Conservation (phyloP, 495 filamentous ascomycete genomes). For the Aspergillus diversus region DNA sequence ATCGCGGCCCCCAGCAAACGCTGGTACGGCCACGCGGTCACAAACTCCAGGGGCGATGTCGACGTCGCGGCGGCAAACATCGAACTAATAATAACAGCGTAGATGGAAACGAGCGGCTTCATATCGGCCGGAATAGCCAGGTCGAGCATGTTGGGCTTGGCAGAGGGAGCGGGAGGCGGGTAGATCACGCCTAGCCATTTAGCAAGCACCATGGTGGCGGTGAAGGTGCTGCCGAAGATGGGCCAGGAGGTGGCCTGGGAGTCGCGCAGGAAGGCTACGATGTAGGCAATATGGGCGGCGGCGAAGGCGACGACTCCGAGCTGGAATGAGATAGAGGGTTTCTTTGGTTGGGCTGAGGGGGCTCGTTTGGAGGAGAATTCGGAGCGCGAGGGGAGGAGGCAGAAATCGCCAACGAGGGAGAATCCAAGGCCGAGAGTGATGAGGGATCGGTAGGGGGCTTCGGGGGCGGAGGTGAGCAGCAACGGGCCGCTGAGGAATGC, state of each 20-base stretch:
- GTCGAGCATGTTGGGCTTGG: slow-evolving; percentile 17
- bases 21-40: slow-evolving; percentile 13
- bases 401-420: slow-evolving; percentile 25
- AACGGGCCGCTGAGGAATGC: slow-evolving; percentile 28
- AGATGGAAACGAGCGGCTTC: slow-evolving; percentile 23
- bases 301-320: slow-evolving; percentile 30
- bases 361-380: slow-evolving; percentile 17
- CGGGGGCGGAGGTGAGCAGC: slow-evolving; percentile 21
- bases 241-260: slow-evolving; percentile 13
- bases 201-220: neutral
- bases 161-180: neutral
- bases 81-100: slow-evolving; percentile 22
- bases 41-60: slow-evolving; percentile 5
- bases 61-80: slow-evolving; percentile 28
- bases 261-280: slow-evolving; percentile 25
- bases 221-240: slow-evolving; percentile 17
- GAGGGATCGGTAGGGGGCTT: slow-evolving; percentile 15
- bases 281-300: slow-evolving; percentile 30
- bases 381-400: slow-evolving; percentile 23
- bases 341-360: slow-evolving; percentile 7
- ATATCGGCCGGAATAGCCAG: slow-evolving; percentile 22
- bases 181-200: neutral
- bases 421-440: slow-evolving; percentile 7
- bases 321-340: slow-evolving; percentile 28
- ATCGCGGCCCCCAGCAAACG: slow-evolving; percentile 9